Evolutionary conservation across 192 early-diverging fungal genomes (phyloP).

Genomic region (Entomortierella chlamydospora): DNA sequence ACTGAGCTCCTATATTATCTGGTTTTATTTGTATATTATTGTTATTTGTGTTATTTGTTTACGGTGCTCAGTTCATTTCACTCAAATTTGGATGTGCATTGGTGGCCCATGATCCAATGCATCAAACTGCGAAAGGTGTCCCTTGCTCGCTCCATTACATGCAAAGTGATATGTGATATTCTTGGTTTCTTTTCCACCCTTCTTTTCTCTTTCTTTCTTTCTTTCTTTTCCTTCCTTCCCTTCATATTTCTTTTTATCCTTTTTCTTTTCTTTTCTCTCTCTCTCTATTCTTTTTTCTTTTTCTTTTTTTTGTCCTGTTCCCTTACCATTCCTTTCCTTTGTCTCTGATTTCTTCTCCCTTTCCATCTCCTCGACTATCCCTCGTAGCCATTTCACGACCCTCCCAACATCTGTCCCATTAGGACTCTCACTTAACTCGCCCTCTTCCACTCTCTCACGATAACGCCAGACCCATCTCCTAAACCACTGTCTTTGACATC

Average conservation of each 20-base stretch:
- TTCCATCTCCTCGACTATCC: background rate
- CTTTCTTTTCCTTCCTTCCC: background rate
- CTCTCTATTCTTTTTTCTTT: background rate
- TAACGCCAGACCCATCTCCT: too few species aligned
- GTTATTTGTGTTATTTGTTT: too few species aligned
- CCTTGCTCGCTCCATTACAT: background rate
- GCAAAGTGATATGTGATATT: background rate
- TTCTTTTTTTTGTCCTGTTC: constrained; percentile 20
- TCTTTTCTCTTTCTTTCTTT: background rate
- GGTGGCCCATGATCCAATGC: constrained; percentile 3
- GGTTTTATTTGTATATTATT: too few species aligned
- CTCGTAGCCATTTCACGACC: background rate
- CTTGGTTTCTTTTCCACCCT: background rate
- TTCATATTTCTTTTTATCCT: too few species aligned
- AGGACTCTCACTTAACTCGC: background rate
- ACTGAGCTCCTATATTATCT: constrained; percentile 16
- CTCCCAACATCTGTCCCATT: background rate
- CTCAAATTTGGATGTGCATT: constrained; percentile 10
- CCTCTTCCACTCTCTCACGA: background rate
- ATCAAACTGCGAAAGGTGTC: background rate
- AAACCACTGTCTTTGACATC: background rate
- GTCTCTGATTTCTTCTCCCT: constrained; percentile 7
- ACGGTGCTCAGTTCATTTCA: constrained; percentile 14
- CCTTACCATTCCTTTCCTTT: constrained; percentile 38
- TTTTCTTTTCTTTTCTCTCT: constrained; percentile 1